Conservation (phyloP, 306 rosid genomes). For the Trifolium pratense region DNA sequence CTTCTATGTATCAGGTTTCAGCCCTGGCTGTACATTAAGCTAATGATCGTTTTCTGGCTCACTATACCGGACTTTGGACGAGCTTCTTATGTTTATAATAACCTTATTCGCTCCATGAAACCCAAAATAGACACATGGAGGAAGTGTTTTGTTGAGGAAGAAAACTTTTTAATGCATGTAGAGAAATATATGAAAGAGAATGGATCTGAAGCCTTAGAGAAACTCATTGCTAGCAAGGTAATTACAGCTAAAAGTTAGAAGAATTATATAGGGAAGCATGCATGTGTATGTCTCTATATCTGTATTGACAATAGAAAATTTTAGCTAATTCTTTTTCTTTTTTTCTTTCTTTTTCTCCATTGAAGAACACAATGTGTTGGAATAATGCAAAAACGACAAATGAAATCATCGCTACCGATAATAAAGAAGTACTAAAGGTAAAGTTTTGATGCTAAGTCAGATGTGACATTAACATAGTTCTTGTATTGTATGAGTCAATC, state of each 20-base stretch:
- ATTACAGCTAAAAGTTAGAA: background rate
- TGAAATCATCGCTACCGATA: constrained; percentile 18
- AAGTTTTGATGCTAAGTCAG: background rate
- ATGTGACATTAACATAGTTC: too few relatives aligned
- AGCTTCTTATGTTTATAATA: constrained; percentile 51
- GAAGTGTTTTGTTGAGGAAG: constrained; percentile 40
- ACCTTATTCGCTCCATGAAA: constrained; percentile 36
- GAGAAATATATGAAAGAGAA: constrained; percentile 54
- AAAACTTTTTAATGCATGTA: constrained; percentile 45
- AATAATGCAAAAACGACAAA: constrained; percentile 16
- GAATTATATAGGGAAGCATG: too few relatives aligned
- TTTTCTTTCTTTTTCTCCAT: background rate
- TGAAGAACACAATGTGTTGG: constrained; percentile 4
- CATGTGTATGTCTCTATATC: background rate
- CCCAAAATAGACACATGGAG: constrained; percentile 33
- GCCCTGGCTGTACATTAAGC: constrained; percentile 57
- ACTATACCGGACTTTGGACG: constrained; percentile 57
- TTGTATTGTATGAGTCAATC: too few relatives aligned
- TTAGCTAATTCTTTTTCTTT: constrained; percentile 4
- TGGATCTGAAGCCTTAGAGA: constrained; percentile 58
- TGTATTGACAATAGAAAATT: background rate
- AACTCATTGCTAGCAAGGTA: constrained; percentile 60
- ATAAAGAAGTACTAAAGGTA: constrained; percentile 2
- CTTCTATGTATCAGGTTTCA: constrained; percentile 48
- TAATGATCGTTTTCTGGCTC: constrained; percentile 49